Percentiles rank a stretch among this genome's conserved stretches.
Evolutionary conservation across 192 early-diverging fungal species (phyloP).

Genomic region (Backusella macrospora): DNA sequence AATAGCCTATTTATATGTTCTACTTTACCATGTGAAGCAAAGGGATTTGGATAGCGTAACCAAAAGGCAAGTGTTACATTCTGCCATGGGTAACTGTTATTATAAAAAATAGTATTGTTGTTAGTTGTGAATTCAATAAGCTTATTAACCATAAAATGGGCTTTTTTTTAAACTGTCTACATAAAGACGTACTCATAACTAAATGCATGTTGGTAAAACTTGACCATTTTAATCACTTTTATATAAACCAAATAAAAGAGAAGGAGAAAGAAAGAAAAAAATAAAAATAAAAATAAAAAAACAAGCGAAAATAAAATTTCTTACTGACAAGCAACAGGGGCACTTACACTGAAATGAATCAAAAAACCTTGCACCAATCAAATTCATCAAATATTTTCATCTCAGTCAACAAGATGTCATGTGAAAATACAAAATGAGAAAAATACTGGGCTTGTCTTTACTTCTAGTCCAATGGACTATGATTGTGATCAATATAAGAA

Average conservation of each 20-base stretch:
- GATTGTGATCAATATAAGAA: background rate
- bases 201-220: conserved; percentile 79
- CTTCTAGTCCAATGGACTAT: background rate
- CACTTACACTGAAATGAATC: background rate
- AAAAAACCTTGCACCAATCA: background rate
- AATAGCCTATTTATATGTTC: background rate
- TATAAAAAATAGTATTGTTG: background rate
- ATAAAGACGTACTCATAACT: conserved; percentile 63
- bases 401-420: background rate
- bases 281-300: background rate
- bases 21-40: conserved; percentile 74
- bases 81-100: conserved; percentile 64
- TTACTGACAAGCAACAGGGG: conserved; percentile 2
- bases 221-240: conserved; percentile 63
- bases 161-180: background rate
- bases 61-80: conserved; percentile 90
- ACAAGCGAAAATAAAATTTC: background rate
- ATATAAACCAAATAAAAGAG: conserved; percentile 15
- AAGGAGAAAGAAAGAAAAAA: background rate
- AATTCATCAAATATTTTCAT: background rate
- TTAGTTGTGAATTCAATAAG: background rate
- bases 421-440: background rate
- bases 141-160: background rate
- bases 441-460: background rate
- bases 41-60: conserved; percentile 97